Evolutionary conservation across 805 yeast species (phyloP), one percentile per base, ranked within the genome.

Genomic region (Candida andamanensis): DNA sequence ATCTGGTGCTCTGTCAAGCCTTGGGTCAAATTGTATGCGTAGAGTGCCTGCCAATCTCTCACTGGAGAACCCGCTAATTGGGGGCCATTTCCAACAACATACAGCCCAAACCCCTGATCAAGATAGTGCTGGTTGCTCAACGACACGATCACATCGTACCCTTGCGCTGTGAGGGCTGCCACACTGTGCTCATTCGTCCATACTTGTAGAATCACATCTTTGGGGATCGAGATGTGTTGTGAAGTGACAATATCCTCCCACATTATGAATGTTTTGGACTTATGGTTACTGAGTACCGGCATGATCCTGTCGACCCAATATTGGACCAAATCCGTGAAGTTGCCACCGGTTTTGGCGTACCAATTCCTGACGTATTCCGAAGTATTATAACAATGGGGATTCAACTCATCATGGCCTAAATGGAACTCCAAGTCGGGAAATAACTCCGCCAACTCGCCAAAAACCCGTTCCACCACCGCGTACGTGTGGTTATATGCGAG

Each of bases 31-130:
- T 63, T 67, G 32, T 40, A 60, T 32, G 49, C 41, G 41, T 64
- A 64, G 26, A 65, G 58, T 30, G 60, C 40, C 39, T 63, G 69
- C 66, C 65, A 63, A 1, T 65, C 58, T 42, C 61, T 62, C 49
- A 63, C 63, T 4, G 28, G 24, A 10, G 22, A n/a, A 12, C 27
- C 30, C 8, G 15, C 17, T 3, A 14, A 17, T 6, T 67, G 67
- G n/a, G 18, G 10, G 8, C 9, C 11, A 13, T 51, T 58, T 35
- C 68, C 62, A 63, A 65, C 60, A 4, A 62, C 51, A 11, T 67
- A 67, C 16, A 62, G 65, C 24, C 67, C 67, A 31, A 41, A 47
- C 4, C 70, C 71, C 39, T 68, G 60, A 42, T 64, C 71, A 15
- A 64, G 50, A 34, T 64, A 64, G 27, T 60, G 47, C 36, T 49